Conservation (phyloP, 305 asterid species). For the Rubia occidens region DNA sequence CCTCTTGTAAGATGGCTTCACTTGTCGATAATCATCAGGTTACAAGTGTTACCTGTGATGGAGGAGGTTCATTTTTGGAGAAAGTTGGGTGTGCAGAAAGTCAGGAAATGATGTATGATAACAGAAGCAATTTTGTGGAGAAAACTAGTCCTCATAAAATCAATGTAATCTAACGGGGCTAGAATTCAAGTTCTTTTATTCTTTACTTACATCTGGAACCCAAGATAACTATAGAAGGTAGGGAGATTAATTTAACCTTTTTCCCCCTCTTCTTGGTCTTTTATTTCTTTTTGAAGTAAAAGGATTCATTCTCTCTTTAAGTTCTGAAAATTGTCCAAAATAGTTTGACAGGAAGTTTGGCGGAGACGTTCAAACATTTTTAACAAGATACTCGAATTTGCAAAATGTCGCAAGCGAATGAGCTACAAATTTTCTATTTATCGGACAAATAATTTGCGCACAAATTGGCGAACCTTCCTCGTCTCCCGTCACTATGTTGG, state of each 20-base stretch:
- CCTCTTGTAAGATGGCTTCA: neutral
- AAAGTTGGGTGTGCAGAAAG: constrained; percentile 20
- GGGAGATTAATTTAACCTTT: neutral
- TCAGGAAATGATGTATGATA: constrained; percentile 16
- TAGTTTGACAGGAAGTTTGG: too few species aligned
- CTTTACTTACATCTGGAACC: constrained; percentile 4
- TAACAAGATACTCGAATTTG: too few species aligned
- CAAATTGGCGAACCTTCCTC: too few species aligned
- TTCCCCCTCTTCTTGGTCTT: neutral
- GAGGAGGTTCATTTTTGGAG: constrained; percentile 11
- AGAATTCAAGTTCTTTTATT: constrained; percentile 13
- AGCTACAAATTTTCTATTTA: too few species aligned
- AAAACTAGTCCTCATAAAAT: constrained; percentile 16
- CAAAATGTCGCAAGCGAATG: too few species aligned
- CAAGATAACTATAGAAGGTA: neutral
- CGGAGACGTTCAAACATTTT: too few species aligned
- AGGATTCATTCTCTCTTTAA: too few species aligned
- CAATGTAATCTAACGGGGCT: constrained; percentile 17
- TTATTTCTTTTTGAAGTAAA: too few species aligned
- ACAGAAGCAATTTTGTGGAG: constrained; percentile 20
- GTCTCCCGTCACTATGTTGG: too few species aligned
- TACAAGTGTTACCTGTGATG: constrained; percentile 13
- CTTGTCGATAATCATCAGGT: neutral
- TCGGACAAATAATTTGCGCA: too few species aligned
- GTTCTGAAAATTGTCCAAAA: too few species aligned